Percentiles rank a stretch among this genome's conserved stretches.
Conservation (phyloP, 1,139 yeast species). For the Taiozyma sp. region DNA sequence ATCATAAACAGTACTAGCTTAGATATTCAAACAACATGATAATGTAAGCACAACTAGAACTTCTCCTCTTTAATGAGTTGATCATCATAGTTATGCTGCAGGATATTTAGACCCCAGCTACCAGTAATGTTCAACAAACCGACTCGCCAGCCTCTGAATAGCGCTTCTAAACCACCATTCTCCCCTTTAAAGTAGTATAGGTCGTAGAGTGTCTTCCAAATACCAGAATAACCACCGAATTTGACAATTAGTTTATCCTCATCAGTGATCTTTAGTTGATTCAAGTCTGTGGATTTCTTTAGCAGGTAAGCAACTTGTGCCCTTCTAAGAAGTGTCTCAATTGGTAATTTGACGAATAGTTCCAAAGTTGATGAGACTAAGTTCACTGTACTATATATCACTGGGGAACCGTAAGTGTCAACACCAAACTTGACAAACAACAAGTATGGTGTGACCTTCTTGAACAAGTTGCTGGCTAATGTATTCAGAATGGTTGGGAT, state of each 20-base stretch:
- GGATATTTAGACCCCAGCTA: slow-evolving; percentile 74
- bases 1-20: not conserved
- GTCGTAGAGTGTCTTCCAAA: slow-evolving; percentile 46
- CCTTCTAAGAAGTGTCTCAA: slow-evolving; percentile 81
- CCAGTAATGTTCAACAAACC: slow-evolving; percentile 77
- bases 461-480: slow-evolving; percentile 55
- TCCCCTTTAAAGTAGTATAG: slow-evolving; percentile 36
- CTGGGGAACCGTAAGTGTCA: slow-evolving; percentile 65
- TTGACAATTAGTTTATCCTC: slow-evolving; percentile 49
- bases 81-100: slow-evolving; percentile 47
- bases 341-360: slow-evolving; percentile 73
- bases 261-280: slow-evolving; percentile 27
- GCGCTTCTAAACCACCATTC: slow-evolving; percentile 39
- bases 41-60: slow-evolving; percentile 18
- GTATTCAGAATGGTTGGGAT: slow-evolving; percentile 61
- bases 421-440: slow-evolving; percentile 62
- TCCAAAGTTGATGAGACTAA: slow-evolving; percentile 59
- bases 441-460: slow-evolving; percentile 70
- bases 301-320: slow-evolving; percentile 71
- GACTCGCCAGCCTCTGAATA: slow-evolving; percentile 91
- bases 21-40: not conserved
- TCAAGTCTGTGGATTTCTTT: slow-evolving; percentile 23
- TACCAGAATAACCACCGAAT: slow-evolving; percentile 47
- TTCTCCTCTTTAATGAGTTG: slow-evolving; percentile 35
- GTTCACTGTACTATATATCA: slow-evolving; percentile 47